phyloP scores from a whole-genome alignment of 2,329 filamentous ascomycete species.

The Cytospora piceae region DNA sequence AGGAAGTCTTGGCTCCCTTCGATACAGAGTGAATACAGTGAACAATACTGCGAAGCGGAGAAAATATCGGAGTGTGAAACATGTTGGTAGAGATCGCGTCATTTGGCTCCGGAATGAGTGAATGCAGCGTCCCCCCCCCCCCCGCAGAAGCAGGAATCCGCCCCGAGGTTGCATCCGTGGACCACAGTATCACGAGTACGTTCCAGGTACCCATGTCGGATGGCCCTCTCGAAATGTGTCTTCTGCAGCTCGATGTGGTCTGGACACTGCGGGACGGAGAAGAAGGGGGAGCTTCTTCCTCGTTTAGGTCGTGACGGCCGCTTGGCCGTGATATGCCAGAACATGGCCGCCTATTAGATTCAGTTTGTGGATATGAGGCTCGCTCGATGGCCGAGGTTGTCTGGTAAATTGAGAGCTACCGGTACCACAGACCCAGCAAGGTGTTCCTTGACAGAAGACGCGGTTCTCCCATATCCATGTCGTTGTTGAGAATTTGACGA shows the following conservation, averaged over 20 bases:
- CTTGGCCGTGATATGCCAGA: neutral
- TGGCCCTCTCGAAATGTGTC: neutral
- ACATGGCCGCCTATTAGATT: neutral
- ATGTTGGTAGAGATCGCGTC: constrained; percentile 22
- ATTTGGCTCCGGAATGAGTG: constrained; percentile 29
- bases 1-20: neutral
- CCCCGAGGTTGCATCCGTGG: constrained; percentile 34
- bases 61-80: constrained; percentile 34
- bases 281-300: neutral
- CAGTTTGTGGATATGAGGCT: neutral
- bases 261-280: neutral
- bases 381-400: neutral
- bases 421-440: neutral
- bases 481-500: neutral
- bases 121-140: constrained; percentile 28
- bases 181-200: neutral
- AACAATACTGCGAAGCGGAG: constrained; percentile 29
- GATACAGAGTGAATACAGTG: neutral
- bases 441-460: constrained; percentile 3
- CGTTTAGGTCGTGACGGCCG: neutral
- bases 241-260: neutral
- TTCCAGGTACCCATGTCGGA: constrained; percentile 11
- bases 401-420: neutral
- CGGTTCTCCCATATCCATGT: constrained; percentile 15
- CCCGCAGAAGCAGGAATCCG: constrained; percentile 29